A percentile compares a stretch with the other conserved stretches of the same genome.
Evolutionary conservation across 2,329 filamentous ascomycete genomes (phyloP).

Genomic region (Diaporthe nobilis): DNA sequence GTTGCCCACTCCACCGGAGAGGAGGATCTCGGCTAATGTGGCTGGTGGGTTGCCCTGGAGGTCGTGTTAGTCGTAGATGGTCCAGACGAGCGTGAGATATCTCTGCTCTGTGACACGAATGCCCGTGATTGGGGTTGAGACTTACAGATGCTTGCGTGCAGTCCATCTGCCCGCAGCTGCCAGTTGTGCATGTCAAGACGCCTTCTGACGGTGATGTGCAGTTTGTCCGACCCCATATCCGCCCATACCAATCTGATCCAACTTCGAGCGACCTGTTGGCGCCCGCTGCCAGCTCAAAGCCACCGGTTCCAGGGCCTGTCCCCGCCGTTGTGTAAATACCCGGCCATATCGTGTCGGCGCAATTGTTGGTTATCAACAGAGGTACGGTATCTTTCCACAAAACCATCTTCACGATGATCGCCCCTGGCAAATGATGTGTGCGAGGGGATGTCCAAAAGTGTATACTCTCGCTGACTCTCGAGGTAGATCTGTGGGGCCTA

Average conservation of each 20-base stretch:
- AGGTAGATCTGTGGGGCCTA: background rate
- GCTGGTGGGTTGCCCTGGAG: conserved; percentile 78
- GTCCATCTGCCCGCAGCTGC: conserved; percentile 58
- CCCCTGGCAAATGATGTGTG: too few relatives aligned
- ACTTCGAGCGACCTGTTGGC: conserved; percentile 74
- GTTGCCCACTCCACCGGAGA: conserved; percentile 73
- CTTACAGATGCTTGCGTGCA: conserved; percentile 58
- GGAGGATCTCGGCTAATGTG: conserved; percentile 85
- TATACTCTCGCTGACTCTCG: background rate
- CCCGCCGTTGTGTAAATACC: conserved; percentile 82
- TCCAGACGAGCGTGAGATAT: background rate
- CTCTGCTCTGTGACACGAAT: background rate
- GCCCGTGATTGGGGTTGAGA: background rate
- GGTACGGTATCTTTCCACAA: conserved; percentile 59
- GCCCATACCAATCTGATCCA: conserved; percentile 82
- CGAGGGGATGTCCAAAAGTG: background rate
- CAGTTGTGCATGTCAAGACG: conserved; percentile 63
- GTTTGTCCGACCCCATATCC: conserved; percentile 87
- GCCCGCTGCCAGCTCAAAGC: conserved; percentile 76
- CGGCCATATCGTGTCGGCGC: conserved; percentile 80
- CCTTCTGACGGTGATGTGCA: conserved; percentile 81
- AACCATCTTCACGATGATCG: conserved; percentile 34
- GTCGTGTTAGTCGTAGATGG: background rate
- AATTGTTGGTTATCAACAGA: conserved; percentile 80
- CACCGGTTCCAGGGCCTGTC: conserved; percentile 74